Conservation (phyloP, 106 monocot species). For the Agapanthus africanus region DNA sequence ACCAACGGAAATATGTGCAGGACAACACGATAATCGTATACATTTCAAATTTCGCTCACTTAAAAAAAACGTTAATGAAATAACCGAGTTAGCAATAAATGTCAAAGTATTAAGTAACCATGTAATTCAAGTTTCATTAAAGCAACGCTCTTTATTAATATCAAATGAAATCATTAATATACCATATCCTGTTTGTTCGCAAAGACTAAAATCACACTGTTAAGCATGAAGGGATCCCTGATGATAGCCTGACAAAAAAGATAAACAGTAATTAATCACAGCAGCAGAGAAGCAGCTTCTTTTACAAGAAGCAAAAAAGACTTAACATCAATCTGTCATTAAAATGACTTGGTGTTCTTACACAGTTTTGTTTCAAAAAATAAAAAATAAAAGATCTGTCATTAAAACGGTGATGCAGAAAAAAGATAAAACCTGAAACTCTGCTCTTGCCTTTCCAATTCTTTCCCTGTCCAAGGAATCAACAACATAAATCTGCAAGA, state of each 20-base stretch:
- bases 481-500: conserved; percentile 90
- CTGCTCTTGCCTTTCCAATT: conserved; percentile 85
- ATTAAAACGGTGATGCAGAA: no score
- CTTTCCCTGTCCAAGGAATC: conserved; percentile 98
- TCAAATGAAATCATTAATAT: conserved; percentile 12
- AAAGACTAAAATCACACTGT: conserved; percentile 87
- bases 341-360: no score
- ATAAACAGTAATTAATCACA: conserved; percentile 3
- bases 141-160: background rate
- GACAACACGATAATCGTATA: no score
- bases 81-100: background rate
- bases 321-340: background rate
- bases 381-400: conserved; percentile 3
- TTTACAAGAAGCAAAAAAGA: background rate
- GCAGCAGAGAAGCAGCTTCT: background rate
- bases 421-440: conserved; percentile 68
- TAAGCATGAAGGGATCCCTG: conserved; percentile 93
- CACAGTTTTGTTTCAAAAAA: background rate
- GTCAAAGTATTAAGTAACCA: background rate
- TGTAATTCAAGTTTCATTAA: background rate
- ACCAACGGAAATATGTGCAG: background rate
- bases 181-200: conserved; percentile 99
- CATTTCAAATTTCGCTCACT: background rate
- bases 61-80: background rate
- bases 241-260: conserved; percentile 69